Base-by-base conservation (phyloP, 148 eudicot species). In the Chenopodium suecicum region DNA sequence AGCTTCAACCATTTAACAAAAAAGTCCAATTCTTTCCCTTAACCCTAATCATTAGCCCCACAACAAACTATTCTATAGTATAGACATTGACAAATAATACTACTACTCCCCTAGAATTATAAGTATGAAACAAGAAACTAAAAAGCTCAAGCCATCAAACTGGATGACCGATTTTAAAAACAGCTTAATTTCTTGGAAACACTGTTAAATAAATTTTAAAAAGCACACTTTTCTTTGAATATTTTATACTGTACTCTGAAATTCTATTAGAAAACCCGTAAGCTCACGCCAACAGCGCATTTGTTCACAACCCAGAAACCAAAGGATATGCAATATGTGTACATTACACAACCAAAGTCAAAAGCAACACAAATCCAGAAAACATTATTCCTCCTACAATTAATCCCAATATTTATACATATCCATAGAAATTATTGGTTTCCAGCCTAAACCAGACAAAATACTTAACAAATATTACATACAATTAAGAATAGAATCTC, bases 91-190 rank as follows among this genome's bases (percentile, higher is more conserved):
- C 41, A 4, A 4, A 37, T 37, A 37, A 37, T 37, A 37, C 41
- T 29, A 44, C 29, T 27, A 27, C 29, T 48, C 72, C 46, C 32
- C n/a, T 29, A 31, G 14, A 11, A 25, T 37, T 32, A 50, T 56
- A 80, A 70, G 44, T 23, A 37, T 58, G 12, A 44, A 47, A 13
- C 0, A 65, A 27, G 27, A 1, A 16, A 65, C 31, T 25, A 16
- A 65, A 72, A 76, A 70, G 25, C 83, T 76, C 50, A 60, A 60
- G 37, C 67, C 32, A 66, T 44, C 77, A 73, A 17, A 78, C 56
- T 34, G 60, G 16, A 23, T 47, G 16, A 73, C 44, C 8, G 44
- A 41, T 41, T 6, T 41, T 31, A 27, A 5, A 73, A 79, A 14
- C 44, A 80, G 78, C 32, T 71, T 9, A 27, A 25, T 64, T 44